These are phyloP conservation scores for Phialocephala sp. DNA, from an alignment of 2,329 filamentous ascomycete species.

Conservation along the genomic window DNA sequence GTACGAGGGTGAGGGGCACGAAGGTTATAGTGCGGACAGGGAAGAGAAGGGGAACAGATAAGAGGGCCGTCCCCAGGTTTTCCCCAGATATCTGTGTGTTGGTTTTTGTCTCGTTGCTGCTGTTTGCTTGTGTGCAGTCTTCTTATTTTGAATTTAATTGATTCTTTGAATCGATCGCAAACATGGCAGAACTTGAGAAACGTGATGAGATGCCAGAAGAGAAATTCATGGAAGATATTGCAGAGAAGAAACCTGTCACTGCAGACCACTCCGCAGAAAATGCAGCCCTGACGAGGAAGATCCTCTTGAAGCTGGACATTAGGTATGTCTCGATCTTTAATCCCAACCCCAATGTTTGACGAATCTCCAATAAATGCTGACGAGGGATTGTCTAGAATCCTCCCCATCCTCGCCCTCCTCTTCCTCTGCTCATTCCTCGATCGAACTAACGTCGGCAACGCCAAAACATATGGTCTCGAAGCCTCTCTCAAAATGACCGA, in stretches of 20 bases:
- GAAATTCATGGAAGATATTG: constrained; percentile 21
- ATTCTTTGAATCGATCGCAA: neutral
- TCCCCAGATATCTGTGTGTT: constrained; percentile 9
- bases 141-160: neutral
- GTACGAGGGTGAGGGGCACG: neutral
- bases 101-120: neutral
- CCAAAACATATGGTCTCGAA: constrained; percentile 68
- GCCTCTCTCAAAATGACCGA: constrained; percentile 62
- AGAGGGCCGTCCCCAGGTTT: constrained; percentile 16
- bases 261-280: constrained; percentile 13
- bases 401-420: constrained; percentile 66
- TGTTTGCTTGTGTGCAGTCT: neutral
- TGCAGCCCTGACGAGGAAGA: constrained; percentile 46
- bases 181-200: constrained; percentile 16
- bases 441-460: constrained; percentile 76
- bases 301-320: constrained; percentile 60
- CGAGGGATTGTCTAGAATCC: constrained; percentile 52
- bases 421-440: constrained; percentile 71
- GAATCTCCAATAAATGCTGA: neutral
- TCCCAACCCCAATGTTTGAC: neutral
- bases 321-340: constrained; percentile 47
- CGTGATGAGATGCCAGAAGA: constrained; percentile 21
- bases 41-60: constrained; percentile 14
- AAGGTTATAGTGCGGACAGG: neutral
- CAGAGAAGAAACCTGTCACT: constrained; percentile 10